phyloP scores from a whole-genome alignment of 352 stramenopile species.

The Saprolegnia diclina region DNA sequence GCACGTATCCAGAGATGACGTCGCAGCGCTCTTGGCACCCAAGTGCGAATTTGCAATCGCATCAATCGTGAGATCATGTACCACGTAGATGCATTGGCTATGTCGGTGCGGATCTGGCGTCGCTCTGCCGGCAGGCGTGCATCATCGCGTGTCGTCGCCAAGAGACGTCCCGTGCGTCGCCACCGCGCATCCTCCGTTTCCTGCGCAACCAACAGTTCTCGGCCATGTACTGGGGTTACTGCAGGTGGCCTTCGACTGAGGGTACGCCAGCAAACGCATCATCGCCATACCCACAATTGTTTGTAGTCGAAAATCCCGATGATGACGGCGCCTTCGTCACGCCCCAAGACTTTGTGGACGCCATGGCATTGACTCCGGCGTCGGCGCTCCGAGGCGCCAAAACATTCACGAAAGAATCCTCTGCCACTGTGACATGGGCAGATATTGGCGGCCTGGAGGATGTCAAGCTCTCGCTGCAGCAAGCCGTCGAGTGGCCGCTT shows the following conservation, averaged over 20 bases:
- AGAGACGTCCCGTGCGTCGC: neutral
- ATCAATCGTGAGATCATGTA: slow-evolving; percentile 34
- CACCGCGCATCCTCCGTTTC: slow-evolving; percentile 10
- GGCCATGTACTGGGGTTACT: slow-evolving; percentile 23
- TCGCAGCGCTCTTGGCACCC: neutral
- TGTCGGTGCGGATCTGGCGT: slow-evolving; percentile 74
- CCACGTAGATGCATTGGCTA: slow-evolving; percentile 57
- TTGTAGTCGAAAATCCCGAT: neutral
- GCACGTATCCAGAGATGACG: neutral
- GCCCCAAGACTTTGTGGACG: slow-evolving; percentile 66
- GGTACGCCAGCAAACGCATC: neutral
- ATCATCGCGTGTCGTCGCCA: slow-evolving; percentile 58
- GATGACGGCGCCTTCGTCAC: slow-evolving; percentile 44
- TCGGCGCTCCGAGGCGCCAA: slow-evolving; percentile 56
- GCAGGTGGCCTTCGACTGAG: neutral
- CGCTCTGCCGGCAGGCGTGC: slow-evolving; percentile 65
- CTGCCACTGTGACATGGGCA: slow-evolving; percentile 38
- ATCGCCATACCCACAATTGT: neutral
- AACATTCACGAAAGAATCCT: slow-evolving; percentile 33
- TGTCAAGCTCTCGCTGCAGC: slow-evolving; percentile 70
- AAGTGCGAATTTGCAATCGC: neutral
- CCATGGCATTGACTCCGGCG: slow-evolving; percentile 57
- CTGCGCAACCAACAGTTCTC: slow-evolving; percentile 22
- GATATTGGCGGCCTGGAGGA: slow-evolving; percentile 65
- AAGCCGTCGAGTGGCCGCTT: slow-evolving; percentile 86